phyloP scores from a whole-genome alignment of 768 basidiomycete species.

The Mycena olivaceomarginata region DNA sequence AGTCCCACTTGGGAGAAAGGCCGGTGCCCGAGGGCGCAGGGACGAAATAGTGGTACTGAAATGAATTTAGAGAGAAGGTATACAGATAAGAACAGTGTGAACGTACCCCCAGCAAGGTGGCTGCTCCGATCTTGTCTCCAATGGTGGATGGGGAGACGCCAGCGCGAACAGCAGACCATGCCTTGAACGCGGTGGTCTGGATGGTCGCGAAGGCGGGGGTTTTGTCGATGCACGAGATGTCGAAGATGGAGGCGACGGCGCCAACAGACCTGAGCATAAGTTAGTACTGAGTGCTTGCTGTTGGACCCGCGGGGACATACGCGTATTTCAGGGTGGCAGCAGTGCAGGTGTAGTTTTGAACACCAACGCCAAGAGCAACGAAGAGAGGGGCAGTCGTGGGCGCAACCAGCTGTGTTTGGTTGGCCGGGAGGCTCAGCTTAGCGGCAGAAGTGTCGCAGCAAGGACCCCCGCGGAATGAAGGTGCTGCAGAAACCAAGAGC shows the following conservation, averaged over 20 bases:
- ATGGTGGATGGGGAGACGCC: slow-evolving; percentile 36
- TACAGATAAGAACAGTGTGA: neutral
- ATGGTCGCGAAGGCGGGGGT: slow-evolving; percentile 47
- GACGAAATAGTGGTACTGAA: slow-evolving; percentile 64
- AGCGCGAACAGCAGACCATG: slow-evolving; percentile 44
- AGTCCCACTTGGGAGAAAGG: slow-evolving; percentile 63
- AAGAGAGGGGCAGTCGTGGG: slow-evolving; percentile 59
- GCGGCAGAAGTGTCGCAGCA: slow-evolving; percentile 51
- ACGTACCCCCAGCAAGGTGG: slow-evolving; percentile 38
- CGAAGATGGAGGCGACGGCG: slow-evolving; percentile 56
- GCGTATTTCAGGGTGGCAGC: slow-evolving; percentile 55
- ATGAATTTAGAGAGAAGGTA: neutral
- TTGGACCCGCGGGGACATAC: slow-evolving; percentile 47
- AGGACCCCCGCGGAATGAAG: slow-evolving; percentile 21
- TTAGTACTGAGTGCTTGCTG: neutral
- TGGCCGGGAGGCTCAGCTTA: slow-evolving; percentile 47
- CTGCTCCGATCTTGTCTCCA: slow-evolving; percentile 28
- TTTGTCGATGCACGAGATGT: slow-evolving; percentile 61
- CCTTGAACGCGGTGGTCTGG: slow-evolving; percentile 41
- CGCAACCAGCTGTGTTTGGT: slow-evolving; percentile 56
- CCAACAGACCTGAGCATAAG: slow-evolving; percentile 53
- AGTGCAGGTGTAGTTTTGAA: slow-evolving; percentile 66
- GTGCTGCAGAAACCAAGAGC: slow-evolving; percentile 44
- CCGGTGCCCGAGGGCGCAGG: slow-evolving; percentile 55
- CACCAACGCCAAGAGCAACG: slow-evolving; percentile 65